Evolutionary conservation across 768 basidiomycete species (phyloP).

Genomic region (Leucosporidium scottii): DNA sequence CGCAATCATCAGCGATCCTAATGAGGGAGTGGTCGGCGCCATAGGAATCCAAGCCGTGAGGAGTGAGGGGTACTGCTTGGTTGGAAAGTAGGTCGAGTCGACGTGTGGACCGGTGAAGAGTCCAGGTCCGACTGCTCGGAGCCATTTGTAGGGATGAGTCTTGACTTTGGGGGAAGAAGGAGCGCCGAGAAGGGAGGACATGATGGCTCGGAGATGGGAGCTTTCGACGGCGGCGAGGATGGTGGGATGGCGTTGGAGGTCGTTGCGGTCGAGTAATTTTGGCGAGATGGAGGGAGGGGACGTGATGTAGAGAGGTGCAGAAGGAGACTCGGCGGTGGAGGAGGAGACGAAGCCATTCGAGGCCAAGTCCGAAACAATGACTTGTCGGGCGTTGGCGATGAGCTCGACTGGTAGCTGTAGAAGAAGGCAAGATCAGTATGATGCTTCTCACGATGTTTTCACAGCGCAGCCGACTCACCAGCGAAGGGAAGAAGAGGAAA

Average conservation of each 20-base stretch:
- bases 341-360: not conserved
- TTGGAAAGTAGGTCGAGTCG: slow-evolving; percentile 7
- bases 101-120: slow-evolving; percentile 3
- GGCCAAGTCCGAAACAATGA: not conserved
- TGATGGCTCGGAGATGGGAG: slow-evolving; percentile 7
- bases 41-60: slow-evolving; percentile 4
- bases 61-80: not conserved
- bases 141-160: slow-evolving; percentile 12
- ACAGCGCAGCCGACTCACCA: not conserved
- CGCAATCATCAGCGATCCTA: slow-evolving; percentile 1
- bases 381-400: not conserved
- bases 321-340: not conserved
- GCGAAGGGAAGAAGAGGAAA: not conserved
- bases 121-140: not conserved
- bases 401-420: not conserved
- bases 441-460: too few relatives aligned
- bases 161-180: not conserved
- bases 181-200: slow-evolving; percentile 19
- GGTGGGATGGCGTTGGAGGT: slow-evolving; percentile 41
- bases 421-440: too few relatives aligned
- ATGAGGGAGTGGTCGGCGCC: not conserved
- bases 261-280: slow-evolving; percentile 6
- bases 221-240: slow-evolving; percentile 59
- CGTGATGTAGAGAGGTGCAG: not conserved
- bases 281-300: not conserved